Evolutionary conservation across 108 stramenopile genomes (phyloP).

Genomic region (Pseudonitzschia multistriata): DNA sequence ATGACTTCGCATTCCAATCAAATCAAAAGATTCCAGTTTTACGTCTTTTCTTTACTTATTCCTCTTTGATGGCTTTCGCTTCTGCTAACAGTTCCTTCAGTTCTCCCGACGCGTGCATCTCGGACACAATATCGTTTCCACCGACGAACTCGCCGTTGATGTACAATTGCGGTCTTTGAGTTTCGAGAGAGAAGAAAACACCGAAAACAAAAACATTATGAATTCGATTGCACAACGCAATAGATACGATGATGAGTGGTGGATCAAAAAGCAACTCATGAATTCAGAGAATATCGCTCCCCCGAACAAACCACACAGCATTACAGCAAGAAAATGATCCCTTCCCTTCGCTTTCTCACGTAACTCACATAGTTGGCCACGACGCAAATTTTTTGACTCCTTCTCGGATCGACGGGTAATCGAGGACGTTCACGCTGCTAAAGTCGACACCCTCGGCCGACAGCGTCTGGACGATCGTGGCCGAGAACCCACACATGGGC

Average conservation of each 20-base stretch:
- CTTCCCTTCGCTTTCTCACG: neutral
- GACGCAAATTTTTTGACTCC: slow-evolving; percentile 57
- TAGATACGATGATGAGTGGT: too few relatives aligned
- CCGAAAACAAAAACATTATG: too few relatives aligned
- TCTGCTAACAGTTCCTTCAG: slow-evolving; percentile 77
- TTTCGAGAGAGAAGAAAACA: too few relatives aligned
- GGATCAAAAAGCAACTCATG: too few relatives aligned
- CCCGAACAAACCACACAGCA: too few relatives aligned
- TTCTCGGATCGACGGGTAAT: slow-evolving; percentile 94
- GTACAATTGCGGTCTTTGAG: slow-evolving; percentile 90
- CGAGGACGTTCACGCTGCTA: slow-evolving; percentile 95
- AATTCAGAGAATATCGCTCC: too few relatives aligned
- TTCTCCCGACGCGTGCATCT: slow-evolving; percentile 92
- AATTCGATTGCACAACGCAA: too few relatives aligned
- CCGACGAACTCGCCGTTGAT: slow-evolving; percentile 96
- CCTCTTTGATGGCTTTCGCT: slow-evolving; percentile 10
- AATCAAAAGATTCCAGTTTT: too few relatives aligned
- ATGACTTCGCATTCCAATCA: too few relatives aligned
- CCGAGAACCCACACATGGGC: slow-evolving; percentile 98
- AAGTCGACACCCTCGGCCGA: slow-evolving; percentile 90
- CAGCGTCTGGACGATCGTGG: slow-evolving; percentile 86
- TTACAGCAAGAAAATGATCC: too few relatives aligned
- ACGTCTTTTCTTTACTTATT: neutral
- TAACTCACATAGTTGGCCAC: slow-evolving; percentile 29
- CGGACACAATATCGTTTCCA: slow-evolving; percentile 91